Evolutionary conservation across 1,284 basidiomycete genomes (phyloP).

Genomic region (Rhodofomes roseus): DNA sequence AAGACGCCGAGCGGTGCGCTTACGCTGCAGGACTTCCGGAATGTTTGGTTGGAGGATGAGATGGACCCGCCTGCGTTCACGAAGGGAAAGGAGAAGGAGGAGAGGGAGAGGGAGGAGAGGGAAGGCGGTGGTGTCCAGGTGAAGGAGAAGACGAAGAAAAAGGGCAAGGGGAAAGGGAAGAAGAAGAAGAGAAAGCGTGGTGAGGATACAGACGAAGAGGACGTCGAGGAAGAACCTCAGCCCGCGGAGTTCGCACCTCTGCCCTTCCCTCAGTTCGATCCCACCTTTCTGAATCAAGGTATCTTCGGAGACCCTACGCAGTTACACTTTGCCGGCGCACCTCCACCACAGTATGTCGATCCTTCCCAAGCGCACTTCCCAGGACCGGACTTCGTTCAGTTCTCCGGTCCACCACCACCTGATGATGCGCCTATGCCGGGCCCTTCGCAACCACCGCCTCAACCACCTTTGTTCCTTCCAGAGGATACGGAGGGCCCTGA

Average conservation of each 20-base stretch:
- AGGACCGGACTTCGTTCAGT: conserved; percentile 34
- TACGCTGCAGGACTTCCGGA: conserved; percentile 90
- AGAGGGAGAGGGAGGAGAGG: conserved; percentile 47
- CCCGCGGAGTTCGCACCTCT: conserved; percentile 14
- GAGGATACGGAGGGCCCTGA: conserved; percentile 26
- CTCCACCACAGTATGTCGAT: neutral
- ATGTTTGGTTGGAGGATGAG: conserved; percentile 89
- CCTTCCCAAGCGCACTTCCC: neutral
- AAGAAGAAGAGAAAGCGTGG: conserved; percentile 30
- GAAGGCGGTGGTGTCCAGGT: conserved; percentile 28
- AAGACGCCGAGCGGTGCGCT: conserved; percentile 83
- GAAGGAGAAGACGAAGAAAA: conserved; percentile 34
- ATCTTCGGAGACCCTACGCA: conserved; percentile 36
- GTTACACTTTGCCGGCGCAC: conserved; percentile 25
- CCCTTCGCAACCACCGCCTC: conserved; percentile 1
- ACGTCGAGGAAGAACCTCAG: conserved; percentile 6
- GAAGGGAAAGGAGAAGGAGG: conserved; percentile 70
- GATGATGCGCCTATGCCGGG: neutral
- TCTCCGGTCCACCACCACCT: neutral
- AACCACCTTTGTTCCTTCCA: conserved; percentile 15
- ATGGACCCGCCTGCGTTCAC: conserved; percentile 88
- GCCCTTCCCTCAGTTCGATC: conserved; percentile 34
- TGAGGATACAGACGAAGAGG: conserved; percentile 38
- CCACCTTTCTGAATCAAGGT: conserved; percentile 42
- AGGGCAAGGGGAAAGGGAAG: conserved; percentile 37